phyloP scores from a whole-genome alignment of 805 yeast genomes.

The Candida krabiensis region DNA sequence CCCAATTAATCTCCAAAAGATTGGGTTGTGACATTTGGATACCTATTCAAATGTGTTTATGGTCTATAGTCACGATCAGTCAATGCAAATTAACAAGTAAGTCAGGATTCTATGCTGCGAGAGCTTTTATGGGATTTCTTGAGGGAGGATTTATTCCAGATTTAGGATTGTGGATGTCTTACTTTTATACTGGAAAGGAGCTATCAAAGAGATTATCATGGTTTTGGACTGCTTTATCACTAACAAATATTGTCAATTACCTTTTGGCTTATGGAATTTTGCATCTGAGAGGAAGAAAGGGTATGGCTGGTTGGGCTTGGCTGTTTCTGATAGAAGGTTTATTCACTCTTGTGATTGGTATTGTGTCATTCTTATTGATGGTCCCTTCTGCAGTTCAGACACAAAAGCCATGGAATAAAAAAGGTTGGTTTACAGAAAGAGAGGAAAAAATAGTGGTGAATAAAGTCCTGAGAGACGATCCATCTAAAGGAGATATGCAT shows the following conservation, averaged over 20 bases:
- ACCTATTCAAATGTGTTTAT: conserved; percentile 53
- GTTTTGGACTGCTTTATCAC: conserved; percentile 56
- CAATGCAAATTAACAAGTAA: conserved; percentile 46
- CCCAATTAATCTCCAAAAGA: conserved; percentile 59
- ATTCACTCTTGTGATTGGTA: conserved; percentile 54
- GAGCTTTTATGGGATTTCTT: conserved; percentile 52
- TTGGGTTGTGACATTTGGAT: conserved; percentile 65
- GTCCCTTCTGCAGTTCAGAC: conserved; percentile 34
- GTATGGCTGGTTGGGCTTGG: conserved; percentile 63
- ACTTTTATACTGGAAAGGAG: conserved; percentile 61
- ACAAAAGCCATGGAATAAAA: conserved; percentile 24
- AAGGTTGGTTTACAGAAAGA: conserved; percentile 45
- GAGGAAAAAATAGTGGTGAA: conserved; percentile 60
- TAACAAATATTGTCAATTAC: conserved; percentile 45
- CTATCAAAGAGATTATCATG: conserved; percentile 55
- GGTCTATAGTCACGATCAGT: conserved; percentile 55
- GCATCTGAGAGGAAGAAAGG: conserved; percentile 43
- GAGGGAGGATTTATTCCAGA: conserved; percentile 75
- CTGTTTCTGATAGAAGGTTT: conserved; percentile 65
- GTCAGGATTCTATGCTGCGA: conserved; percentile 44
- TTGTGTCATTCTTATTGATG: conserved; percentile 30
- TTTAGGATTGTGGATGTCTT: conserved; percentile 59
- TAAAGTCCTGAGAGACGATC: conserved; percentile 60
- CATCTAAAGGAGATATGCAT: conserved; percentile 61
- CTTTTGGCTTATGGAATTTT: conserved; percentile 51